Evolutionary conservation across 345 rosid genomes (phyloP).

Genomic region (Hibiscus mutabilis): DNA sequence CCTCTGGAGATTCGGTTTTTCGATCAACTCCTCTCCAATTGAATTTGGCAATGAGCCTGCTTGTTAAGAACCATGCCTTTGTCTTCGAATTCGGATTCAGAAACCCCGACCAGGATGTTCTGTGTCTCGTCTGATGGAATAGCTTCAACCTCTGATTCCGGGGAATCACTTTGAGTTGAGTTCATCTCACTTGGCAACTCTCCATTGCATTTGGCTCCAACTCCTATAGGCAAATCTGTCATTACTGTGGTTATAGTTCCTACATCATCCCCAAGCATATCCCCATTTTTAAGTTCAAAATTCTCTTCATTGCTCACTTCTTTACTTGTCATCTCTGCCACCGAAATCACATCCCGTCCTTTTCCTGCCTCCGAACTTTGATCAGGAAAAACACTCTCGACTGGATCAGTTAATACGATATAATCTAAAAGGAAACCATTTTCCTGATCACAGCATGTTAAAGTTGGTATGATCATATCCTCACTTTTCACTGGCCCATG

Average conservation of each 20-base stretch:
- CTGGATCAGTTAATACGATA: not conserved
- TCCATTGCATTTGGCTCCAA: constrained; percentile 12
- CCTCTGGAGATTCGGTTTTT: constrained; percentile 7
- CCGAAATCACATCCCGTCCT: not conserved
- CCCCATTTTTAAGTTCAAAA: constrained; percentile 9
- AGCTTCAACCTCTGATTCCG: constrained; percentile 13
- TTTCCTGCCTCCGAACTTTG: constrained; percentile 1
- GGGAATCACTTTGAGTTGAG: constrained; percentile 3
- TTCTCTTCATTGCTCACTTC: constrained; percentile 13
- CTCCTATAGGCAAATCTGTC: constrained; percentile 1
- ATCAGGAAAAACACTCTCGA: constrained; percentile 10
- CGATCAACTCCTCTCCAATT: not conserved
- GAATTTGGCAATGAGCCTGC: not conserved
- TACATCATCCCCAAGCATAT: constrained; percentile 5
- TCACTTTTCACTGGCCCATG: not conserved
- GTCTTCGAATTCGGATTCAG: not conserved
- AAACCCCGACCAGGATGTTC: not conserved
- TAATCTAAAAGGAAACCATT: constrained; percentile 11
- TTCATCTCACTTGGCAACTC: constrained; percentile 10
- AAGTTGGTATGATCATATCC: constrained; percentile 9
- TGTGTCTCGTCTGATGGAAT: not conserved
- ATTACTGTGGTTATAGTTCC: not conserved
- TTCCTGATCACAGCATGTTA: constrained; percentile 12
- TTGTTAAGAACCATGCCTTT: not conserved
- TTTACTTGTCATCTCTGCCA: constrained; percentile 1